These are phyloP conservation scores for Talaromyces sp. DNA, from an alignment of 2,329 filamentous ascomycete genomes.

Conservation along the genomic window DNA sequence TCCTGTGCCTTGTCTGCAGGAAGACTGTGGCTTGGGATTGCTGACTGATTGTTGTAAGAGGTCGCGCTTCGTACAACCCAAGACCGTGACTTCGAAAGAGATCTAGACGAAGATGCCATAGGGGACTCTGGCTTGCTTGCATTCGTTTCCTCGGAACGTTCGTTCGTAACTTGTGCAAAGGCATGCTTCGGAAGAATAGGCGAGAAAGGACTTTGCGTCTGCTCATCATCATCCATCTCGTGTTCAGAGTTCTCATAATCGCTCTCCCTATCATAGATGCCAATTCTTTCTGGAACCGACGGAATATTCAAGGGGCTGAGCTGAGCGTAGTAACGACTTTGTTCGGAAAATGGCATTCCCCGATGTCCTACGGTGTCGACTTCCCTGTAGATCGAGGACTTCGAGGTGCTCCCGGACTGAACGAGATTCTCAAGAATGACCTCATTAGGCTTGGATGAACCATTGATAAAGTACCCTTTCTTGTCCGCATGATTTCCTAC, in stretches of 20 bases:
- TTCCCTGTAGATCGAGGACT: too few species aligned
- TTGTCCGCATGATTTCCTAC: background rate
- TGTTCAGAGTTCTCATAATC: background rate
- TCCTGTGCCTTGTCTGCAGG: background rate
- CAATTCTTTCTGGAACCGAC: background rate
- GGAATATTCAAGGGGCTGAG: conserved; percentile 8
- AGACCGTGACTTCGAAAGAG: background rate
- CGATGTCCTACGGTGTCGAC: background rate
- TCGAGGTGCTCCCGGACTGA: background rate
- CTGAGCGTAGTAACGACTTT: conserved; percentile 12
- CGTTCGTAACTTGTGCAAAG: background rate
- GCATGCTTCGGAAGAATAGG: conserved; percentile 1
- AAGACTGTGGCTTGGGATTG: background rate
- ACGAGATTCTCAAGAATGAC: background rate
- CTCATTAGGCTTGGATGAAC: background rate
- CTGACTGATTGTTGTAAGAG: background rate
- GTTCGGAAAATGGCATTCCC: background rate
- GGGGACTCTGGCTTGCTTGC: background rate
- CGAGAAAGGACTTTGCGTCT: background rate
- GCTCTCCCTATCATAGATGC: conserved; percentile 3
- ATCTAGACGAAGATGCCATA: background rate
- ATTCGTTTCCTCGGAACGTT: background rate
- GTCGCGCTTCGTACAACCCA: background rate
- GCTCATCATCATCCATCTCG: background rate
- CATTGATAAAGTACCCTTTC: background rate